Base-by-base conservation (phyloP, 2,329 filamentous ascomycete species). In the Pyrenophora teres region DNA sequence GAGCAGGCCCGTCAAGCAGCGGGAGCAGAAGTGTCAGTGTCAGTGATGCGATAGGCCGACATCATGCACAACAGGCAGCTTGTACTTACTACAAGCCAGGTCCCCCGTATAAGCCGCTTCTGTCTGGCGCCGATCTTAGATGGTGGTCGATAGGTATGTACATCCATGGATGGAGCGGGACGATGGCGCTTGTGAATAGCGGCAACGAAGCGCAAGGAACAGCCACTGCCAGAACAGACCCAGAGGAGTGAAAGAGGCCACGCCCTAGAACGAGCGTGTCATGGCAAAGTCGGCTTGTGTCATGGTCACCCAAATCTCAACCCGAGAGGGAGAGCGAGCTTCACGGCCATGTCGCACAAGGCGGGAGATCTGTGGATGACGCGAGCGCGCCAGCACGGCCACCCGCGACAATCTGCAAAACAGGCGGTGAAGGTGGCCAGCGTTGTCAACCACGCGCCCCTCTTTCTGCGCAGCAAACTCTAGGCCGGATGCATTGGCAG, bases 121-220 rank as follows among this genome's bases (percentile, higher is more conserved):
- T 60, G 48, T 63, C 51, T 70, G 65, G 63, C 62, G 67, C 60
- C 67, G 63, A 66, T 63, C 56, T 61, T 61, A 56, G 53, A 44
- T 53, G 62, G 67, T 62, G 63, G 63, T 60, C 49, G 56, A 57
- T 55, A 54, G 15, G 15, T 15, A 15, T 15, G 15, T 15, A 15
- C 15, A 15, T 15, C 15, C 15, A 15, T 15, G 15, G 45, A 46
- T 46, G 54, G 55, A 56, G 56, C 47, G 49, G 57, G 52, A 57
- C 52, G 55, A 52, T 47, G 54, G 48, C 40, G 36, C 46, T 46
- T 50, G 32, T 37, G 40, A 47, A 30, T 39, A 42, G 42, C 57
- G 40, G 45, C 46, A 50, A 31, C 40, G 46, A 53, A 50, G 50
- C 50, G 50, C 39, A 31, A 46, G 38, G 25, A 44, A 46, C 27